These are phyloP conservation scores for Sarocladium oryzae DNA, from an alignment of 2,329 filamentous ascomycete genomes.

Conservation along the genomic window DNA sequence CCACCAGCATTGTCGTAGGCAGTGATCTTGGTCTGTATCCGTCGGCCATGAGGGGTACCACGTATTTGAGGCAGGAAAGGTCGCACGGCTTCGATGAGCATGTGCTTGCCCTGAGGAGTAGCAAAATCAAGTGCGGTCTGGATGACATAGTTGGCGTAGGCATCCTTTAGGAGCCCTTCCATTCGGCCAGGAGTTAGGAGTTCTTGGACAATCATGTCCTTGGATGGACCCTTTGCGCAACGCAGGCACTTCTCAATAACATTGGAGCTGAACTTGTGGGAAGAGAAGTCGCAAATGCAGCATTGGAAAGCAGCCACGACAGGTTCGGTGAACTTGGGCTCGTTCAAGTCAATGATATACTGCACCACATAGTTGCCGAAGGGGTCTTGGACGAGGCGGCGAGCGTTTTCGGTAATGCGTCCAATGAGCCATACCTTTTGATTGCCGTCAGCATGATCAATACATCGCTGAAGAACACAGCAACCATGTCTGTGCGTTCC, in stretches of 20 bases:
- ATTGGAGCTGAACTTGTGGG: constrained; percentile 99
- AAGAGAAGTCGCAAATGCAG: constrained; percentile 66
- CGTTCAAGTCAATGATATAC: constrained; percentile 93
- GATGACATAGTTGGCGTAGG: constrained; percentile 95
- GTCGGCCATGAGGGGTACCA: constrained; percentile 87
- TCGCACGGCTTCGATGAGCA: constrained; percentile 77
- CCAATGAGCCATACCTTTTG: constrained; percentile 84
- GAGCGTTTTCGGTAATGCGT: constrained; percentile 84
- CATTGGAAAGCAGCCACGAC: constrained; percentile 75
- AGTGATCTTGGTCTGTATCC: constrained; percentile 83
- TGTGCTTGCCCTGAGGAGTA: constrained; percentile 63
- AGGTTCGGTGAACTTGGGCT: constrained; percentile 81
- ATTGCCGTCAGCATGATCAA: constrained; percentile 86
- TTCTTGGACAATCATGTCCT: constrained; percentile 78
- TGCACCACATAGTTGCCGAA: constrained; percentile 99
- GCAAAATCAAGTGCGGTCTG: constrained; percentile 91
- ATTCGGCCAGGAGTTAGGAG: constrained; percentile 69
- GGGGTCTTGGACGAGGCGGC: constrained; percentile 85
- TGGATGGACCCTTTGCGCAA: constrained; percentile 68
- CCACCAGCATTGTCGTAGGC: constrained; percentile 46
- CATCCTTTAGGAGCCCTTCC: constrained; percentile 83
- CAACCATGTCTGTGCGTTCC: constrained; percentile 97
- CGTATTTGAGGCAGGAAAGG: constrained; percentile 80
- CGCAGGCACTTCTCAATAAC: constrained; percentile 96
- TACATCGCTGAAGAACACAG: constrained; percentile 95